These are phyloP conservation scores for Trichoderma guizhouense DNA, from an alignment of 2,329 filamentous ascomycete species.

Conservation along the genomic window DNA sequence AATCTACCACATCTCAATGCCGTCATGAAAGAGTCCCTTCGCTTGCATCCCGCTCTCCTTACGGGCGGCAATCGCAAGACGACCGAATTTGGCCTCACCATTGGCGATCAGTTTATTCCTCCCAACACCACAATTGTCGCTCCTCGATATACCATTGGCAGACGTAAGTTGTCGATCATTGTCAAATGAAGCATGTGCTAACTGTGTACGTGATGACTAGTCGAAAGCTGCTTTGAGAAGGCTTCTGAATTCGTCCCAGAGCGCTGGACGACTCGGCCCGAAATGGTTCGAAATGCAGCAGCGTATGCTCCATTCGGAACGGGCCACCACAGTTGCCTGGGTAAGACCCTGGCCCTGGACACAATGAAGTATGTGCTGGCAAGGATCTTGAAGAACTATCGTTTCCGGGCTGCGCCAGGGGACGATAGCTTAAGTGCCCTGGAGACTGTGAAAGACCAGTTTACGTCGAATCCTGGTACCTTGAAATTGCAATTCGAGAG, in stretches of 20 bases:
- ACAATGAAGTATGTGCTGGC: conserved; percentile 12
- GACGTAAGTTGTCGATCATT: background rate
- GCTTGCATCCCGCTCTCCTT: conserved; percentile 24
- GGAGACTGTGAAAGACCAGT: background rate
- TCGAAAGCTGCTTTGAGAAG: conserved; percentile 29
- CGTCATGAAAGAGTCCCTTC: conserved; percentile 26
- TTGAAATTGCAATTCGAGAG: background rate
- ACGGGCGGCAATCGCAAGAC: conserved; percentile 25
- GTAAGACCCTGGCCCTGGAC: conserved; percentile 3
- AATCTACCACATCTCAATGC: background rate
- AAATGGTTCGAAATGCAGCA: conserved; percentile 32
- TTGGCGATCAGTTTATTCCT: conserved; percentile 22
- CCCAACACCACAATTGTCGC: conserved; percentile 19
- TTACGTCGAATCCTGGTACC: background rate
- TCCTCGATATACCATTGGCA: background rate
- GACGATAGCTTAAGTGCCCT: background rate
- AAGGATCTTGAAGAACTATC: conserved; percentile 10
- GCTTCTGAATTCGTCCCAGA: conserved; percentile 37
- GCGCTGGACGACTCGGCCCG: conserved; percentile 33
- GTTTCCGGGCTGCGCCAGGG: background rate
- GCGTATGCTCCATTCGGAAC: conserved; percentile 34
- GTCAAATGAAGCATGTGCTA: background rate
- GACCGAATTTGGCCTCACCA: conserved; percentile 18
- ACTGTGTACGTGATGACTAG: background rate
- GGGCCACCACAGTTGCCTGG: conserved; percentile 22